Evolutionary conservation across 345 rosid genomes (phyloP).

Genomic region (Citrus glauca): DNA sequence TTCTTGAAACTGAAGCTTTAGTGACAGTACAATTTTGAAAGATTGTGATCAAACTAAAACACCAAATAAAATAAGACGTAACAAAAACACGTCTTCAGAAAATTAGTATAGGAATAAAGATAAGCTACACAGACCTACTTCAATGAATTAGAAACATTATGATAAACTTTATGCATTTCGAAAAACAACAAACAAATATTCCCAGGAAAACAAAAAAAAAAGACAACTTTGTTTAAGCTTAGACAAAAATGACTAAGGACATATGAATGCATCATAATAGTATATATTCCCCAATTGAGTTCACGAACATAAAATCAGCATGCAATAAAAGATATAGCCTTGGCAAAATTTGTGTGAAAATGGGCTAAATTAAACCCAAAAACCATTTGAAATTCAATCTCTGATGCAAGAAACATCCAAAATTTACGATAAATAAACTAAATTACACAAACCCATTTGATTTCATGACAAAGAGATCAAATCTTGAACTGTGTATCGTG

Average conservation of each 20-base stretch:
- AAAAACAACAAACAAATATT: not conserved
- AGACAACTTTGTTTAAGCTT: not conserved
- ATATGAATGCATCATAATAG: not conserved
- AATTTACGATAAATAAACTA: not conserved
- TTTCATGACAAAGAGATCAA: slow-evolving; percentile 3
- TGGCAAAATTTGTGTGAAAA: not conserved
- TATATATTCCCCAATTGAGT: not conserved
- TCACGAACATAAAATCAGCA: not conserved
- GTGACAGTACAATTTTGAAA: not conserved
- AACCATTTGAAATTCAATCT: not conserved
- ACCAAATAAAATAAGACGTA: not conserved
- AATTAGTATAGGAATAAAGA: not conserved
- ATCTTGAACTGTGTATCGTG: not conserved
- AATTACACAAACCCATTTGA: not conserved
- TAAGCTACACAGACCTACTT: not conserved
- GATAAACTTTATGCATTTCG: not conserved
- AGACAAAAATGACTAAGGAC: not conserved
- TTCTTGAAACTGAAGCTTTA: not conserved
- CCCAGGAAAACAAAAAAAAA: not conserved
- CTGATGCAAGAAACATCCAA: not conserved
- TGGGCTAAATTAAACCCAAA: not conserved
- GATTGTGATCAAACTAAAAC: not conserved
- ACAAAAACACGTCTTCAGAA: not conserved
- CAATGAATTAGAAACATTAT: not conserved
- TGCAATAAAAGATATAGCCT: not conserved